Conservation (phyloP, 2,329 filamentous ascomycete genomes). For the Chrysoporthe deuterocubensis region DNA sequence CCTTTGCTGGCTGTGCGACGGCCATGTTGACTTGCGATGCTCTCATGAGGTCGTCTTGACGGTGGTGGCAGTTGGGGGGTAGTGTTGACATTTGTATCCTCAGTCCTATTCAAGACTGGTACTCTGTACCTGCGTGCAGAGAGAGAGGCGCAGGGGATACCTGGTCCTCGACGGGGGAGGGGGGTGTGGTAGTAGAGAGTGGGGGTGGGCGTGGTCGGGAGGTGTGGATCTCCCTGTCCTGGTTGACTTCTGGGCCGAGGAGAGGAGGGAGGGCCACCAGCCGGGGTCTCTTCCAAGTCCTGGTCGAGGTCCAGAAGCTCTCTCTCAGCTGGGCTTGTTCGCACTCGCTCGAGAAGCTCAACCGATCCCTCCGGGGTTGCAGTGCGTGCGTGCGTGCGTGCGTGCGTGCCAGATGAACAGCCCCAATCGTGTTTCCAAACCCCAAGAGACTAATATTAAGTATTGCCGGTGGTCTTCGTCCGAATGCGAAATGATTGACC, state of each 20-base stretch:
- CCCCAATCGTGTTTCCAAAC: slow-evolving; percentile 38
- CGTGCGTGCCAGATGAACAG: slow-evolving; percentile 37
- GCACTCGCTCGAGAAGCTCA: slow-evolving; percentile 35
- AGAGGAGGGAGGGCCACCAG: slow-evolving; percentile 45
- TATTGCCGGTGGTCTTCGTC: slow-evolving; percentile 43
- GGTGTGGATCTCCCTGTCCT: slow-evolving; percentile 32
- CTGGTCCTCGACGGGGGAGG: slow-evolving; percentile 29
- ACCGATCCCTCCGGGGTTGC: slow-evolving; percentile 40
- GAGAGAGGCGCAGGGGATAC: slow-evolving; percentile 26
- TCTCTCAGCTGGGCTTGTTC: slow-evolving; percentile 20
- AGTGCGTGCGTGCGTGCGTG: slow-evolving; percentile 33
- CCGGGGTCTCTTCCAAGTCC: slow-evolving; percentile 36
- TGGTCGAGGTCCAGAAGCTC: slow-evolving; percentile 39
- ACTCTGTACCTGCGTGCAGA: slow-evolving; percentile 49
- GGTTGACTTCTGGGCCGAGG: slow-evolving; percentile 41
- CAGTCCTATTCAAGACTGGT: slow-evolving; percentile 39
- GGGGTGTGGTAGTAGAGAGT: slow-evolving; percentile 34
- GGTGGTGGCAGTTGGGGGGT: slow-evolving; percentile 56
- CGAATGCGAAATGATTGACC: slow-evolving; percentile 50
- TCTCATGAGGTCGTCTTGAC: slow-evolving; percentile 54
- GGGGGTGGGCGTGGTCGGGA: slow-evolving; percentile 30
- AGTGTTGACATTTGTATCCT: slow-evolving; percentile 68
- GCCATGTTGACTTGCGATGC: slow-evolving; percentile 63
- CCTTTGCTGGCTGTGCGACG: slow-evolving; percentile 61
- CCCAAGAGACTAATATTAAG: slow-evolving; percentile 41